A percentile compares a stretch with the other conserved stretches of the same genome.
These are phyloP conservation scores for Anisogramma anomala DNA, from an alignment of 2,329 filamentous ascomycete genomes.

Conservation along the genomic window DNA sequence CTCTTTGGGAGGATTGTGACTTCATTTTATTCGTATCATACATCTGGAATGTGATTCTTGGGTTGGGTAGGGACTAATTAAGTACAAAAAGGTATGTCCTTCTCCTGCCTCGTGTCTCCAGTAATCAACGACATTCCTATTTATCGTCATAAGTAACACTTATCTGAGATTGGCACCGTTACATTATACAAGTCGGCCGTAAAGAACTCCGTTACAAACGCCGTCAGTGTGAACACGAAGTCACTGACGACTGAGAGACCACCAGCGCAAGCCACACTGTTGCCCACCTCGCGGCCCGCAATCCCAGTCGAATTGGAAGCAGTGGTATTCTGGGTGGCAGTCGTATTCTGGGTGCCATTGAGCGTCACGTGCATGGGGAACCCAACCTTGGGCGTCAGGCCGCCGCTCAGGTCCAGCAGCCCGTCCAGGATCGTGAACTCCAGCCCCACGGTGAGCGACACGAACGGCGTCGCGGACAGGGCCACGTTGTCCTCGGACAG, in stretches of 20 bases:
- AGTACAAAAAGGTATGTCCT: too few species aligned
- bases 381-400: conserved; percentile 18
- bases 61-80: too few species aligned
- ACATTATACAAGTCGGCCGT: conserved; percentile 18
- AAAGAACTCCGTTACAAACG: conserved; percentile 20
- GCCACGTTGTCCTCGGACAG: conserved; percentile 16
- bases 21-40: too few species aligned
- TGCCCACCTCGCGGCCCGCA: conserved; percentile 2
- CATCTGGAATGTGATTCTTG: too few species aligned
- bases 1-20: too few species aligned
- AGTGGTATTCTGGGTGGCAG: conserved; percentile 9
- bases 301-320: conserved; percentile 4
- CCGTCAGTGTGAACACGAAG: conserved; percentile 19
- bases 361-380: conserved; percentile 20
- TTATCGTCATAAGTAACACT: conserved; percentile 19
- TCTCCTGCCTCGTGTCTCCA: too few species aligned
- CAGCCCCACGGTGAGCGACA: conserved; percentile 17
- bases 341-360: conserved; percentile 15
- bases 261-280: conserved; percentile 17
- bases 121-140: too few species aligned
- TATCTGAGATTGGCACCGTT: conserved; percentile 18
- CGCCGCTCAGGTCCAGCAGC: conserved; percentile 19
- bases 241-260: conserved; percentile 19
- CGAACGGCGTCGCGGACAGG: conserved; percentile 18
- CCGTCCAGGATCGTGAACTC: conserved; percentile 19